A percentile compares a stretch with the other conserved stretches of the same genome.
phyloP scores from a whole-genome alignment of 108 stramenopile species.

The Cyclotella sp. region DNA sequence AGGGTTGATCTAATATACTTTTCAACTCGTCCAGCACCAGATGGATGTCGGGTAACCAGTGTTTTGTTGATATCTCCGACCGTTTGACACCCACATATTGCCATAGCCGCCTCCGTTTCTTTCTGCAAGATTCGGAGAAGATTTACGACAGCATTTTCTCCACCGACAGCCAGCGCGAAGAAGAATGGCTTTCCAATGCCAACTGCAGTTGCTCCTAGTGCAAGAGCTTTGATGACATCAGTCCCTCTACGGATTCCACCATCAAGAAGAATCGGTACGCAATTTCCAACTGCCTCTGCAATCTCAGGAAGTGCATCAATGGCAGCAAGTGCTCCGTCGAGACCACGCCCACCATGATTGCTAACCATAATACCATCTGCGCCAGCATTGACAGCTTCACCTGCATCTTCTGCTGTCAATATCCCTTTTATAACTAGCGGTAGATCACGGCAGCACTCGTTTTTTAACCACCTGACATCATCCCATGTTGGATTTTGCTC shows the following conservation, averaged over 20 bases:
- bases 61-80: slow-evolving; percentile 45
- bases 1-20: slow-evolving; percentile 45
- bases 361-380: slow-evolving; percentile 92
- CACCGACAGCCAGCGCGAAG: slow-evolving; percentile 88
- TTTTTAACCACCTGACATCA: slow-evolving; percentile 87
- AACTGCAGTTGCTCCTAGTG: slow-evolving; percentile 92
- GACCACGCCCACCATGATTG: slow-evolving; percentile 94
- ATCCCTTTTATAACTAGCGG: slow-evolving; percentile 93
- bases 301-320: slow-evolving; percentile 92
- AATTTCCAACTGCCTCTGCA: slow-evolving; percentile 70
- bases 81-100: slow-evolving; percentile 63
- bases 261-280: slow-evolving; percentile 87
- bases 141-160: slow-evolving; percentile 65
- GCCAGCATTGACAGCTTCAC: slow-evolving; percentile 76
- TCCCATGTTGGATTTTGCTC: slow-evolving; percentile 85
- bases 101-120: slow-evolving; percentile 87
- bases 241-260: slow-evolving; percentile 91
- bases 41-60: slow-evolving; percentile 45
- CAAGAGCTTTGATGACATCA: slow-evolving; percentile 86
- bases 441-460: slow-evolving; percentile 54
- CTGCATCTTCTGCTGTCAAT: slow-evolving; percentile 93
- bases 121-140: slow-evolving; percentile 65
- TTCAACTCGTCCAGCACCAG: slow-evolving; percentile 12
- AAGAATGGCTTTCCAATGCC: slow-evolving; percentile 93
- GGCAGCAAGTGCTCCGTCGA: slow-evolving; percentile 85